Evolutionary conservation across 2,329 filamentous ascomycete genomes (phyloP).

Genomic region (Cercospora sojina): DNA sequence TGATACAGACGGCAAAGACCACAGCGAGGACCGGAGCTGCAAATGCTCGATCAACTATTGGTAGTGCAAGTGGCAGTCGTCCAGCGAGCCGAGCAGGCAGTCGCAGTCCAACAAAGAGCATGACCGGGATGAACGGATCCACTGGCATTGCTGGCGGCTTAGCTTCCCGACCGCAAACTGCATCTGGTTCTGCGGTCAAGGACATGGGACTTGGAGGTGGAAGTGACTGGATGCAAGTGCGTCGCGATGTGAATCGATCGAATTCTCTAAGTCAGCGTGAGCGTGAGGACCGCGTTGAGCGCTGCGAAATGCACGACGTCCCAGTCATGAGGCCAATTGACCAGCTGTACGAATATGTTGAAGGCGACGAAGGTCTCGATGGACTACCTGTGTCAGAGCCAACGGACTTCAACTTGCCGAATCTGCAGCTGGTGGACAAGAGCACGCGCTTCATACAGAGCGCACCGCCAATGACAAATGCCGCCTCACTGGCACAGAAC

Average conservation of each 20-base stretch:
- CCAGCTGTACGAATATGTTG: constrained; percentile 76
- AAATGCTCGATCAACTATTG: constrained; percentile 81
- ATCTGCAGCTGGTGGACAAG: constrained; percentile 84
- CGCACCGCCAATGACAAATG: constrained; percentile 77
- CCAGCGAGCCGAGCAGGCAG: constrained; percentile 41
- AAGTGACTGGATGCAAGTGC: constrained; percentile 95
- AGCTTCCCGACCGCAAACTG: constrained; percentile 31
- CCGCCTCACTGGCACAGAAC: constrained; percentile 78
- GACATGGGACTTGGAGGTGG: constrained; percentile 68
- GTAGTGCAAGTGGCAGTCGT: constrained; percentile 50
- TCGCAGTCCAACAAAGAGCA: constrained; percentile 48
- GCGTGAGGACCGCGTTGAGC: constrained; percentile 76
- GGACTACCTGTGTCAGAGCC: constrained; percentile 79
- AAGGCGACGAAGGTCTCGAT: constrained; percentile 87
- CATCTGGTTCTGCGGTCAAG: constrained; percentile 49
- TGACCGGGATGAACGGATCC: constrained; percentile 48
- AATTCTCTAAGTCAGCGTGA: constrained; percentile 92
- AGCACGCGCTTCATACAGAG: constrained; percentile 81
- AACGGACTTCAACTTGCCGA: constrained; percentile 72
- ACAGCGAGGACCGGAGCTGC: constrained; percentile 71
- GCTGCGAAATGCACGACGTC: constrained; percentile 92
- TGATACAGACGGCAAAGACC: constrained; percentile 90
- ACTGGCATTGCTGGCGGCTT: constrained; percentile 56
- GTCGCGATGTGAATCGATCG: constrained; percentile 90
- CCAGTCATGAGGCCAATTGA: constrained; percentile 86